phyloP scores from a whole-genome alignment of 805 yeast species.

The Nakazawaea ambrosiae region DNA sequence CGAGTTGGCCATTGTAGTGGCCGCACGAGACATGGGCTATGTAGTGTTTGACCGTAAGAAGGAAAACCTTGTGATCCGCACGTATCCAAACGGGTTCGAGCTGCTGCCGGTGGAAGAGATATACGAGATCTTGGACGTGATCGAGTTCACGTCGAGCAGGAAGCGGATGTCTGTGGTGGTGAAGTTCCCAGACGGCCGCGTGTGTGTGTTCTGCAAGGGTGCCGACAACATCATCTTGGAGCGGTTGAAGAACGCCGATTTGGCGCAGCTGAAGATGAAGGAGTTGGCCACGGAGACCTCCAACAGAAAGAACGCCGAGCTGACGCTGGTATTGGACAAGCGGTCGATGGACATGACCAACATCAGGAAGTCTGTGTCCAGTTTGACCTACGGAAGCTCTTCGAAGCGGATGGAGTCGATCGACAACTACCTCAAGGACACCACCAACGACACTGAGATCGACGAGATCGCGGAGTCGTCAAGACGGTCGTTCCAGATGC shows the following conservation, averaged over 20 bases:
- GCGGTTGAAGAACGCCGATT: constrained; percentile 46
- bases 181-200: constrained; percentile 64
- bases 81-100: constrained; percentile 80
- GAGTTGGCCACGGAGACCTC: constrained; percentile 53
- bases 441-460: constrained; percentile 41
- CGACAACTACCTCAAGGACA: constrained; percentile 39
- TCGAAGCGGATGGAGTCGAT: constrained; percentile 29
- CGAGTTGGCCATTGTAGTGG: constrained; percentile 87
- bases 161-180: constrained; percentile 93
- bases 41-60: constrained; percentile 68
- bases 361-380: constrained; percentile 20
- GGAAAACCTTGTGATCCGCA: constrained; percentile 54
- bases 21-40: constrained; percentile 93
- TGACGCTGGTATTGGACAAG: constrained; percentile 59
- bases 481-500: constrained; percentile 50
- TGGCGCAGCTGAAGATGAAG: constrained; percentile 58
- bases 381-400: constrained; percentile 19
- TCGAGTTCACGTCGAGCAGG: constrained; percentile 82
- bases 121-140: constrained; percentile 69
- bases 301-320: constrained; percentile 70
- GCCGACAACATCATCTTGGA: constrained; percentile 90
- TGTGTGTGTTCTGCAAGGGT: constrained; percentile 84
- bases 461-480: constrained; percentile 46
- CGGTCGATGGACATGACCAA: constrained; percentile 37
- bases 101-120: constrained; percentile 53